Percentiles rank a stretch among this genome's conserved stretches.
phyloP scores from a whole-genome alignment of 2,329 filamentous ascomycete species.

The Talaromyces islandicus region DNA sequence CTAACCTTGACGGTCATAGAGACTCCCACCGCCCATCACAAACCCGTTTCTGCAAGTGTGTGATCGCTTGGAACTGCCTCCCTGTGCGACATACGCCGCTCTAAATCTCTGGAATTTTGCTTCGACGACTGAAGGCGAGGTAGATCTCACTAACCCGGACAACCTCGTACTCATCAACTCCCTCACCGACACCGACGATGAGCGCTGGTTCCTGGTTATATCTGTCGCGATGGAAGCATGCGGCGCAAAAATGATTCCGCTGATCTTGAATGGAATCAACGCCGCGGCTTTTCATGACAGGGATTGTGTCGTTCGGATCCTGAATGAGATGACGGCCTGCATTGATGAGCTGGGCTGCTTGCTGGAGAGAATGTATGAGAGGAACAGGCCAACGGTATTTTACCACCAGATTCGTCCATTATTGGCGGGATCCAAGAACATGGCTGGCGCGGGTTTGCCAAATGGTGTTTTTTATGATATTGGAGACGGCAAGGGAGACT shows the following conservation, averaged over 20 bases:
- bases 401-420: conserved; percentile 49
- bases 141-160: conserved; percentile 31
- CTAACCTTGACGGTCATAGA: conserved; percentile 15
- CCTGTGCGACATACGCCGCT: conserved; percentile 39
- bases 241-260: conserved; percentile 41
- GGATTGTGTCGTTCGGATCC: conserved; percentile 30
- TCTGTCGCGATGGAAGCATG: conserved; percentile 49
- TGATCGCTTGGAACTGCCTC: conserved; percentile 30
- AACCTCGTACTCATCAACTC: conserved; percentile 29
- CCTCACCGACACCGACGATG: conserved; percentile 34
- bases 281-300: conserved; percentile 36
- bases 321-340: conserved; percentile 36
- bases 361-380: conserved; percentile 48
- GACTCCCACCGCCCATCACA: conserved; percentile 31
- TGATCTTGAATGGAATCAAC: conserved; percentile 43
- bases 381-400: conserved; percentile 44
- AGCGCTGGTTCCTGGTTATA: conserved; percentile 47
- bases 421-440: conserved; percentile 49
- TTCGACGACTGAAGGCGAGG: conserved; percentile 6
- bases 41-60: conserved; percentile 33
- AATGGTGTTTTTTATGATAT: conserved; percentile 49
- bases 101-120: conserved; percentile 36
- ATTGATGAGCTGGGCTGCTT: conserved; percentile 37
- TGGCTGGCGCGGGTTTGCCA: conserved; percentile 46
- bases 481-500: conserved; percentile 42